A percentile compares a stretch with the other conserved stretches of the same genome.
phyloP scores from a whole-genome alignment of 192 early-diverging fungal genomes.

The Backusella circina region DNA sequence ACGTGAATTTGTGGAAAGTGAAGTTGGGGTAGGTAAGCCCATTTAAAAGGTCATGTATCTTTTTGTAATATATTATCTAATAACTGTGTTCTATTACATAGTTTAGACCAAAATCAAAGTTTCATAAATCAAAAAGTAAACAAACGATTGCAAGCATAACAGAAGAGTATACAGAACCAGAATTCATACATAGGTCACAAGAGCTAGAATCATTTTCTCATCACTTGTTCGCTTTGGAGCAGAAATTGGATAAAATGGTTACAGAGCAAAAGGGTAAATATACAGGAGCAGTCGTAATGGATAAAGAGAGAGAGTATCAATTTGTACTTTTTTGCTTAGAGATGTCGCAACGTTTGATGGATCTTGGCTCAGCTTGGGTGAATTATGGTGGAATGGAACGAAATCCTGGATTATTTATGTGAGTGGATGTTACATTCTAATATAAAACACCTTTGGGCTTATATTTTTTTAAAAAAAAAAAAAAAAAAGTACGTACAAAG shows the following conservation, averaged over 20 bases:
- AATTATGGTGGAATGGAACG: slow-evolving; percentile 25
- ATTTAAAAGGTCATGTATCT: neutral
- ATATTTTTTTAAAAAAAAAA: neutral
- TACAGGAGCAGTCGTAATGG: neutral
- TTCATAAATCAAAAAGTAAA: slow-evolving; percentile 1
- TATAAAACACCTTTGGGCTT: neutral
- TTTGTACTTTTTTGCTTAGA: neutral
- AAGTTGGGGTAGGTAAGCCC: slow-evolving; percentile 20
- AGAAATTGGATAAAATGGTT: neutral
- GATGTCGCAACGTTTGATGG: slow-evolving; percentile 10
- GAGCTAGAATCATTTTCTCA: neutral
- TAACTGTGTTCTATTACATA: slow-evolving; percentile 1
- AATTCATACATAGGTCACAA: neutral
- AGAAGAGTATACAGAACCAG: slow-evolving; percentile 19
- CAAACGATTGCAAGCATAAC: neutral
- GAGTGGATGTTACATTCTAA: neutral
- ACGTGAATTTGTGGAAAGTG: slow-evolving; percentile 35
- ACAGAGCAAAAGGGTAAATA: slow-evolving; percentile 13
- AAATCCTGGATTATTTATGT: slow-evolving; percentile 30
- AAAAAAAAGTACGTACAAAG: slow-evolving; percentile 21
- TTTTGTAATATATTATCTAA: neutral
- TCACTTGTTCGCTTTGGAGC: neutral
- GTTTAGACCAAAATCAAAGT: slow-evolving; percentile 19
- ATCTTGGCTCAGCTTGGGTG: slow-evolving; percentile 18
- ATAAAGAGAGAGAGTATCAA: neutral